phyloP scores from a whole-genome alignment of 2,329 filamentous ascomycete genomes.

The Chrysosporium queenslandicum region DNA sequence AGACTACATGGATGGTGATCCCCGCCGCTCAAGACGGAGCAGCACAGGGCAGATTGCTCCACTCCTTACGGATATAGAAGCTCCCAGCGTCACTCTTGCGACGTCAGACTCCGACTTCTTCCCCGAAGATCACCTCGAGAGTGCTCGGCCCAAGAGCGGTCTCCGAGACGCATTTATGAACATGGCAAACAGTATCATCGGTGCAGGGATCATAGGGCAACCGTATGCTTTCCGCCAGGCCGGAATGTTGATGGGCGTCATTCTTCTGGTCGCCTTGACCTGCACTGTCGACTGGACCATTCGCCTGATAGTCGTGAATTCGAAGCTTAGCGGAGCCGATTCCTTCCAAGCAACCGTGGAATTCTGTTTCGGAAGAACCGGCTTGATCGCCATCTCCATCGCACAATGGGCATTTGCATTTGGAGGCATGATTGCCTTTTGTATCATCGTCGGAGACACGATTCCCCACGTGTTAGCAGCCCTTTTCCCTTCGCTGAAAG shows the following conservation, averaged over 20 bases:
- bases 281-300: constrained; percentile 95
- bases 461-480: constrained; percentile 83
- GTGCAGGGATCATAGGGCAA: constrained; percentile 65
- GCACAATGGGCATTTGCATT: constrained; percentile 99
- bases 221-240: constrained; percentile 94
- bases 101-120: constrained; percentile 46
- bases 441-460: constrained; percentile 91
- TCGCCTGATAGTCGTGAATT: constrained; percentile 91
- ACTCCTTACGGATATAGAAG: constrained; percentile 72
- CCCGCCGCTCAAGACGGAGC: constrained; percentile 29
- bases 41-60: constrained; percentile 49
- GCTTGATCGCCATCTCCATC: constrained; percentile 77
- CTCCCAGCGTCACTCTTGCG: constrained; percentile 65
- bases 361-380: constrained; percentile 81
- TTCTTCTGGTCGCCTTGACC: constrained; percentile 70
- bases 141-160: constrained; percentile 67
- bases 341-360: constrained; percentile 95
- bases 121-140: constrained; percentile 50
- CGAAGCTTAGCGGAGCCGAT: constrained; percentile 85
- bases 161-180: constrained; percentile 94
- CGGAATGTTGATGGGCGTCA: constrained; percentile 67
- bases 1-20: constrained; percentile 46
- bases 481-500: constrained; percentile 63
- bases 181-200: constrained; percentile 98
- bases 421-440: constrained; percentile 96